Base-by-base conservation (phyloP, 352 stramenopile genomes). In the Globisporangium cederbergense region DNA sequence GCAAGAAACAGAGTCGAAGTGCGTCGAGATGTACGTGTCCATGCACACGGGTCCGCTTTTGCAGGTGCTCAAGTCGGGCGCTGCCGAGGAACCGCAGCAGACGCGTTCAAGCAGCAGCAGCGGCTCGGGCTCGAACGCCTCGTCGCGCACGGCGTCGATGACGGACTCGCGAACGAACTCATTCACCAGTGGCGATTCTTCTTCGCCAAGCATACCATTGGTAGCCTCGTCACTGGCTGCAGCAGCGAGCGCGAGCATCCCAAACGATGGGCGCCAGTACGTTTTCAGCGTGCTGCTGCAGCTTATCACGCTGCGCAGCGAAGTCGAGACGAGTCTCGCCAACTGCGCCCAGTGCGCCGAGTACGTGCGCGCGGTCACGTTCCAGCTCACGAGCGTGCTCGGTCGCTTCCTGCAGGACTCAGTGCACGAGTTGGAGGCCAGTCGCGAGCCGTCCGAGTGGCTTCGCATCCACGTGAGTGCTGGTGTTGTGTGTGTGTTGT, bases 271-370 rank as follows among this genome's bases (percentile, higher is more conserved):
- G 11, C 81, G 83, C 0, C 84, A 91, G 61, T 93, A 95, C 61
- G 78, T 95, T 0, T 93, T 95, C 58, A 88, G 88, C 56, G 79
- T 95, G 38, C 75, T 93, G 2, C 54, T 93, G 43, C 79, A 90
- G 60, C 69, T 95, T 18, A 90, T 95, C 58, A 88, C 77, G 16
- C 51, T 91, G 46, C 79, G 83, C 30, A 88, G 81, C 52, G 82
- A 93, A 42, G 68, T 93, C 9, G 83, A 93, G 59, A 86, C 72
- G 42, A 85, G 79, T 54, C 69, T 95, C n/a, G 74, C 73, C 4
- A 72, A 72, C n/a, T 86, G 77, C 40, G 51, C 78, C 11, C 75
- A 83, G 57, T 89, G 81, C 60, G 70, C 67, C 55, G 69, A 79
- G 55, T 90, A 89, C 65, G 79, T 87, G 13, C 73, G 68, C 14